Base-by-base conservation (phyloP, 176 grass and related monocot species). In the Oryza rufipogon region DNA sequence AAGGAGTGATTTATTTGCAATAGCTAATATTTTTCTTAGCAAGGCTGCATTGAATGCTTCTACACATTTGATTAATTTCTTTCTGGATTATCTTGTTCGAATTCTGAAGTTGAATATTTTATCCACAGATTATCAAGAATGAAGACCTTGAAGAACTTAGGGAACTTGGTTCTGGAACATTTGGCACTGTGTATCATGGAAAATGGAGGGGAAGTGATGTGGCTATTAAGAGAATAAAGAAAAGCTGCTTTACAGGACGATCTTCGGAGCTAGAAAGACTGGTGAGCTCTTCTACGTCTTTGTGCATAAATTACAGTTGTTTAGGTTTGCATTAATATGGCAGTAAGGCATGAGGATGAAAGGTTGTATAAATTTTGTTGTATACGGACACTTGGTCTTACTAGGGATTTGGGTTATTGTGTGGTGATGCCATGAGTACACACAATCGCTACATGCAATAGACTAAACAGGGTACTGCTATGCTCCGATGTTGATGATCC, bases 181-280 rank as follows among this genome's bases (percentile, higher is more conserved):
- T 94, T 54, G 96, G 93, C 79, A 99, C 96, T 25, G 96, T 99
- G 20, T 99, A 96, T 80, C 93, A 99, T 73, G 96, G 96, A 78
- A 99, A 99, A 89, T 99, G 96, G 96, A 99, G 96, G 88, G 96
- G 96, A 52, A 99, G 91, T 75, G 96, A 99, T 76, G 96, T 99
- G 79, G 96, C 96, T 38, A 99, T 99, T 70, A 99, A 99, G 74
- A 83, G 96, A 80, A 99, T 99, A 88, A 99, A 99, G 84, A 99
- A 99, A 75, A 99, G 91, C 39, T 96, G 93, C 75, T 99, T 99
- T 75, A 89, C 91, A 25, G 91, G 96, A 48, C 87, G 86, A 79
- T 96, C 96, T 70, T 96, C 96, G 76, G 96, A 99, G 64, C 93
- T 94, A 87, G 93, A 99, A 93, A 95, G 93, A 94, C 76, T 99